Percentiles rank a stretch among this genome's conserved stretches.
phyloP scores from a whole-genome alignment of 2,329 filamentous ascomycete genomes.

The Fusarium camptoceras region DNA sequence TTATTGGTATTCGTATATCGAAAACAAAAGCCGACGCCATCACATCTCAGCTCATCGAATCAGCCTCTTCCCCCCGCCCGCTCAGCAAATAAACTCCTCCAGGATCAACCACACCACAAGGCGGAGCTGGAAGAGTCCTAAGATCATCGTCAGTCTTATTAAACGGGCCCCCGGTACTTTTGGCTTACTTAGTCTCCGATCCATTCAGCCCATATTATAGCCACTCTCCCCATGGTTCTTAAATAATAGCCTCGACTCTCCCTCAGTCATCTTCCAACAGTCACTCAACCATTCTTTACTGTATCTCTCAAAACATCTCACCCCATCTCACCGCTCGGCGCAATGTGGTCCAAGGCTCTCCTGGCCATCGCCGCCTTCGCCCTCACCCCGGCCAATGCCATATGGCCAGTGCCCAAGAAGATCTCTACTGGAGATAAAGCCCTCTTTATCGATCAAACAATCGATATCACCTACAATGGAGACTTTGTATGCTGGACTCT shows the following conservation, averaged over 20 bases:
- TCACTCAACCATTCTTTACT: not conserved
- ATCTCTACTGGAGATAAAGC: slow-evolving; percentile 64
- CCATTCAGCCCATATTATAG: slow-evolving; percentile 1
- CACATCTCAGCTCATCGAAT: slow-evolving; percentile 5
- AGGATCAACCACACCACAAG: slow-evolving; percentile 20
- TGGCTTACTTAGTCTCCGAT: not conserved
- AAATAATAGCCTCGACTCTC: not conserved
- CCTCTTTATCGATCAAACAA: slow-evolving; percentile 64
- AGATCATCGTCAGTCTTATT: slow-evolving; percentile 41
- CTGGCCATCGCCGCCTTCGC: slow-evolving; percentile 56
- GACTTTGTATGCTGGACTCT: slow-evolving; percentile 63
- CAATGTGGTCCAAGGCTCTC: slow-evolving; percentile 50
- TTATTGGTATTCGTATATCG: slow-evolving; percentile 19
- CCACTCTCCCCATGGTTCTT: slow-evolving; percentile 12
- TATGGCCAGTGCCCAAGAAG: slow-evolving; percentile 68
- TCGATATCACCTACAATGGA: slow-evolving; percentile 70
- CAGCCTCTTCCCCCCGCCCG: slow-evolving; percentile 11
- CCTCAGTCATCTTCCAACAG: not conserved
- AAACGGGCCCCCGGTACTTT: slow-evolving; percentile 35
- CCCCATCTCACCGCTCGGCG: not conserved
- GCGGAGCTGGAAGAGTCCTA: slow-evolving; percentile 29
- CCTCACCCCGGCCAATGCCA: slow-evolving; percentile 58
- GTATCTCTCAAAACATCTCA: not conserved
- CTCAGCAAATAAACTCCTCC: not conserved
- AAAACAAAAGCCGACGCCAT: slow-evolving; percentile 19